These are phyloP conservation scores for Neofusicoccum sp. DNA, from an alignment of 2,329 filamentous ascomycete genomes.

Conservation along the genomic window DNA sequence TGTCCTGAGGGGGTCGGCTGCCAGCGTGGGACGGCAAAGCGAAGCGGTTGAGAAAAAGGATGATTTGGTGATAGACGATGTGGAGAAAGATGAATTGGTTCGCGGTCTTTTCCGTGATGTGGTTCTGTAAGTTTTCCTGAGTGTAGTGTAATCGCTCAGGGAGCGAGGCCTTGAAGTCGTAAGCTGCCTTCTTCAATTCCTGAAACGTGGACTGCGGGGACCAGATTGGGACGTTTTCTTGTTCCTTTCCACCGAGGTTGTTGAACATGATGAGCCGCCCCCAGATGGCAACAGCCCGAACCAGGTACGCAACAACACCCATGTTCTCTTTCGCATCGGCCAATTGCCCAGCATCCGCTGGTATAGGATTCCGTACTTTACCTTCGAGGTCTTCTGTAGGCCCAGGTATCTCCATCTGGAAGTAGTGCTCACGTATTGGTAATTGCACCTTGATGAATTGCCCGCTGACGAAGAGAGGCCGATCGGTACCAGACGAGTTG, in stretches of 20 bases:
- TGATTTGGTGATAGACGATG: slow-evolving; percentile 84
- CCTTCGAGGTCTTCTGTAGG: slow-evolving; percentile 83
- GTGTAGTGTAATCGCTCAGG: slow-evolving; percentile 75
- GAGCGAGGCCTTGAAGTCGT: slow-evolving; percentile 69
- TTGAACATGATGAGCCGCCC: slow-evolving; percentile 86
- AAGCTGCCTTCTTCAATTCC: slow-evolving; percentile 69
- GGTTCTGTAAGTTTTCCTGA: slow-evolving; percentile 78
- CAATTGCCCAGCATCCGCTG: slow-evolving; percentile 65
- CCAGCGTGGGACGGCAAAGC: slow-evolving; percentile 71
- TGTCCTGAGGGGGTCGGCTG: slow-evolving; percentile 66
- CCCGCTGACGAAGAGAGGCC: slow-evolving; percentile 88
- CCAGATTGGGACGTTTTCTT: slow-evolving; percentile 80
- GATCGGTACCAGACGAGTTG: slow-evolving; percentile 91
- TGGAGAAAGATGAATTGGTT: slow-evolving; percentile 95
- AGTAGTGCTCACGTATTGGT: slow-evolving; percentile 86
- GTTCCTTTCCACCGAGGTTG: slow-evolving; percentile 84
- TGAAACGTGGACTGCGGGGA: slow-evolving; percentile 76
- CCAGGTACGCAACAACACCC: slow-evolving; percentile 90
- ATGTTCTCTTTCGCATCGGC: slow-evolving; percentile 78
- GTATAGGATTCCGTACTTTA: slow-evolving; percentile 63
- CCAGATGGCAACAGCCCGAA: slow-evolving; percentile 84
- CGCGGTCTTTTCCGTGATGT: slow-evolving; percentile 80
- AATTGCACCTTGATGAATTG: slow-evolving; percentile 87
- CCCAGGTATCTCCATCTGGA: slow-evolving; percentile 87
- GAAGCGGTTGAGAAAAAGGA: slow-evolving; percentile 87